Conservation (phyloP, 1,139 yeast species). For the Spathaspora sp. region DNA sequence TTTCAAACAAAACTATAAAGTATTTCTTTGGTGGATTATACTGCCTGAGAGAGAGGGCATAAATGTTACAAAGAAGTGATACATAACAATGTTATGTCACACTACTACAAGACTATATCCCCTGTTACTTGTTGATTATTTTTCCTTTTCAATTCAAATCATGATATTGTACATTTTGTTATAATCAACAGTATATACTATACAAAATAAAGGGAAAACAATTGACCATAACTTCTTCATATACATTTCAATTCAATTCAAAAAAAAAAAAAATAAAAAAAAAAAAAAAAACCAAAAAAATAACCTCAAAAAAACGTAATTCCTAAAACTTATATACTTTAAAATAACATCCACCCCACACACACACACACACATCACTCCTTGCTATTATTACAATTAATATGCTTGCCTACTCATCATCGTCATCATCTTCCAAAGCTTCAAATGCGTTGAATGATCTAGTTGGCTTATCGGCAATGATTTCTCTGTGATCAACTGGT, state of each 20-base stretch:
- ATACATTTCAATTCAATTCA: background rate
- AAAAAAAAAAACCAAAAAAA: background rate
- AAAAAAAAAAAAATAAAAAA: background rate
- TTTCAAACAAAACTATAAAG: too few species aligned
- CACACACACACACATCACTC: too few species aligned
- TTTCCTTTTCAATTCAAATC: background rate
- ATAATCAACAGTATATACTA: constrained; percentile 2
- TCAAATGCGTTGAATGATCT: constrained; percentile 75
- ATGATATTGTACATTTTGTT: constrained; percentile 1
- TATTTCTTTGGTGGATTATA: too few species aligned
- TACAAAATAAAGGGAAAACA: constrained; percentile 1
- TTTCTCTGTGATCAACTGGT: constrained; percentile 71
- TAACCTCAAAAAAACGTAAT: background rate
- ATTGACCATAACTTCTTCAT: background rate
- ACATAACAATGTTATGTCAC: background rate
- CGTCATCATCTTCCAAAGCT: constrained; percentile 62
- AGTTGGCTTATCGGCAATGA: constrained; percentile 64
- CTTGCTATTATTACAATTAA: background rate
- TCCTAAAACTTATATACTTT: background rate
- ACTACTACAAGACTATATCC: background rate
- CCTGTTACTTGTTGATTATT: background rate
- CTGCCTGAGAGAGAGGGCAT: too few species aligned
- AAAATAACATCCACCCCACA: too few species aligned
- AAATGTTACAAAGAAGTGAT: background rate
- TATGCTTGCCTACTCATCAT: constrained; percentile 3